Base-by-base conservation (phyloP, 2,329 filamentous ascomycete species). In the Talaromyces sp. region DNA sequence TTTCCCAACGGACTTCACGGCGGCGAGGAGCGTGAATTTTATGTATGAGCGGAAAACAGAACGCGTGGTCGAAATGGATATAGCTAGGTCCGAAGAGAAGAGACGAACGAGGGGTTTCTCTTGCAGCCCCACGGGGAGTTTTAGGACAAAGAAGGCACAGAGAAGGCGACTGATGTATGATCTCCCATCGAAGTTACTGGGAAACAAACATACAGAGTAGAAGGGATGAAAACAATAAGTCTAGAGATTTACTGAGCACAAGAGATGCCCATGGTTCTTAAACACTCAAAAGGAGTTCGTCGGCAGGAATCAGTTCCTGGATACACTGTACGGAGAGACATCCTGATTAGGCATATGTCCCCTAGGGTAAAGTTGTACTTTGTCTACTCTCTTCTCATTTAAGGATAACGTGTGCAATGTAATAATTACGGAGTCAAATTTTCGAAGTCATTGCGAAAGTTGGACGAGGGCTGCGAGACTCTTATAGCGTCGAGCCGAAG, bases 321-420 rank as follows among this genome's bases (percentile, higher is more conserved):
- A 33, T 50, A 16, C 28, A 18, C 8, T n/a, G 23, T 14, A 23
- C 57, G 42, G 57, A 59, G 42, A 48, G 42, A 39, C 42, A 59
- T 37, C 57, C 57, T 37, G 31, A 48, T 59, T 48, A 48, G 57
- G 57, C 7, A 59, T 48, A 35, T 59, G 18, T 28, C 31, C 56
- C n/a, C 56, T 58, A 42, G 50, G n/a, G n/a, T 14, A 35, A 18
- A 54, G n/a, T 37, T 52, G 48, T 33, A 21, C 25, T 18, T 33
- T 35, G 25, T 37, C 31, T 35, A 54, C 28, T 31, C 23, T 31
- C 50, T 54, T 35, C 31, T 54, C 50, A 21, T 23, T 54, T 35
- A 14, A 35, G 50, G 28, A 35, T 37, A 54, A 52, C 25, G 25
- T 52, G 33, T n/a, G 48, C 3, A 9, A 25, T n/a, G 50, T 8